These are phyloP conservation scores for Papiliotrema laurentii DNA, from an alignment of 1,284 basidiomycete species.

Conservation along the genomic window DNA sequence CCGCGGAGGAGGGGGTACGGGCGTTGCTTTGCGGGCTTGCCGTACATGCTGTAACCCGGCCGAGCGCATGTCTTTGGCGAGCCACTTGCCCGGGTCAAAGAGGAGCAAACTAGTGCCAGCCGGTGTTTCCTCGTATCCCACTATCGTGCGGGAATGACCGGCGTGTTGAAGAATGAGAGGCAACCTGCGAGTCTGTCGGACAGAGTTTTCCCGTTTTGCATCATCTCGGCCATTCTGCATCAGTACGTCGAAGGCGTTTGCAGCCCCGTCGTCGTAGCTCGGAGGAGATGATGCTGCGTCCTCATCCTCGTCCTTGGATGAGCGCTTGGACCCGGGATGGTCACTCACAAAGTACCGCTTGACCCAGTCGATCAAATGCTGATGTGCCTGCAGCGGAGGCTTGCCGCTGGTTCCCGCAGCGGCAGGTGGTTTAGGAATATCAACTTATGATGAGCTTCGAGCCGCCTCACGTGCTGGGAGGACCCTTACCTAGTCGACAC, in stretches of 20 bases:
- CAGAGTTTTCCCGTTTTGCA: constrained; percentile 14
- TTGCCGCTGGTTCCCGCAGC: constrained; percentile 6
- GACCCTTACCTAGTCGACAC: constrained; percentile 26
- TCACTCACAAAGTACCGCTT: constrained; percentile 41
- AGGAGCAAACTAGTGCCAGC: constrained; percentile 61
- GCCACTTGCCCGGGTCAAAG: constrained; percentile 73
- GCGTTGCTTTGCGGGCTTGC: neutral
- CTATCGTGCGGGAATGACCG: constrained; percentile 77
- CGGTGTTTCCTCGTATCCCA: constrained; percentile 68
- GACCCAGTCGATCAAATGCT: constrained; percentile 33
- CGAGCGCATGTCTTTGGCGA: constrained; percentile 40
- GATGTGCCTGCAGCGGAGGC: neutral
- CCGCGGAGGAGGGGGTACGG: constrained; percentile 1
- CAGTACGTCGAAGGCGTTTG: constrained; percentile 21
- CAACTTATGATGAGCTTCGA: constrained; percentile 21
- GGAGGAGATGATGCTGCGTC: neutral
- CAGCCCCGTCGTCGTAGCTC: neutral
- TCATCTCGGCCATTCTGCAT: constrained; percentile 29
- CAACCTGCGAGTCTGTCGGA: constrained; percentile 60
- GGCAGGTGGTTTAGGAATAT: constrained; percentile 43
- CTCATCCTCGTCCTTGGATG: neutral
- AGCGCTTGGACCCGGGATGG: neutral
- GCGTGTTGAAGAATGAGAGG: constrained; percentile 69
- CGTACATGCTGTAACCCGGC: constrained; percentile 22
- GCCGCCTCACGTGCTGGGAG: neutral